A percentile compares a stretch with the other conserved stretches of the same genome.
Conservation (phyloP, 2,329 filamentous ascomycete genomes). For the Claviceps quebecensis region DNA sequence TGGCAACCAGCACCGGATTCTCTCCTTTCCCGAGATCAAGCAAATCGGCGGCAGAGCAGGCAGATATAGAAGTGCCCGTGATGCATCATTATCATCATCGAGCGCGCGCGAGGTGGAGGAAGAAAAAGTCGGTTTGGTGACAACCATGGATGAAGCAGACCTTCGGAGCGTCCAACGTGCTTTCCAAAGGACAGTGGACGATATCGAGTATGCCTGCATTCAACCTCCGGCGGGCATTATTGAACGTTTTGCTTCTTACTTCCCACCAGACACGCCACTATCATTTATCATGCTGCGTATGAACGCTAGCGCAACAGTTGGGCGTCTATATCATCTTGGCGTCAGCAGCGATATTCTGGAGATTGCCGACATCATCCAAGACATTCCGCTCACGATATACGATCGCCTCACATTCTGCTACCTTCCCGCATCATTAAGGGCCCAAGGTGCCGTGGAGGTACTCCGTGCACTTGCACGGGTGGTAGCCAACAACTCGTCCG, state of each 20-base stretch:
- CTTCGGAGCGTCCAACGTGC: constrained; percentile 45
- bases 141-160: constrained; percentile 60
- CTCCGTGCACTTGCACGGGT: constrained; percentile 52
- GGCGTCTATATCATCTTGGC: constrained; percentile 53
- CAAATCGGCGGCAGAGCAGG: constrained; percentile 92
- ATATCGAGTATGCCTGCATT: constrained; percentile 58
- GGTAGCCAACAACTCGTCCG: constrained; percentile 52
- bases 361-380: constrained; percentile 63
- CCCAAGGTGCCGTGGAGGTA: constrained; percentile 31
- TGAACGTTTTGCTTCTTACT: constrained; percentile 66
- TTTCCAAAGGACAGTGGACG: constrained; percentile 48
- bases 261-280: constrained; percentile 67
- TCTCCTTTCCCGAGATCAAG: constrained; percentile 70
- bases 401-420: constrained; percentile 67
- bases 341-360: constrained; percentile 43
- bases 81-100: constrained; percentile 6
- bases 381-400: constrained; percentile 50
- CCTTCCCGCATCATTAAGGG: constrained; percentile 49
- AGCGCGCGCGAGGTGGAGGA: constrained; percentile 12
- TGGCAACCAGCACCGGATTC: constrained; percentile 37
- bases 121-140: constrained; percentile 57
- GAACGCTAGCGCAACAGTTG: constrained; percentile 50
- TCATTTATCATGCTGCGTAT: constrained; percentile 69
- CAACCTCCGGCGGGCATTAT: constrained; percentile 57
- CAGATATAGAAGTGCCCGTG: constrained; percentile 56